Evolutionary conservation across 106 monocot genomes (phyloP).

Genomic region (Alisma plantagoaquatica): DNA sequence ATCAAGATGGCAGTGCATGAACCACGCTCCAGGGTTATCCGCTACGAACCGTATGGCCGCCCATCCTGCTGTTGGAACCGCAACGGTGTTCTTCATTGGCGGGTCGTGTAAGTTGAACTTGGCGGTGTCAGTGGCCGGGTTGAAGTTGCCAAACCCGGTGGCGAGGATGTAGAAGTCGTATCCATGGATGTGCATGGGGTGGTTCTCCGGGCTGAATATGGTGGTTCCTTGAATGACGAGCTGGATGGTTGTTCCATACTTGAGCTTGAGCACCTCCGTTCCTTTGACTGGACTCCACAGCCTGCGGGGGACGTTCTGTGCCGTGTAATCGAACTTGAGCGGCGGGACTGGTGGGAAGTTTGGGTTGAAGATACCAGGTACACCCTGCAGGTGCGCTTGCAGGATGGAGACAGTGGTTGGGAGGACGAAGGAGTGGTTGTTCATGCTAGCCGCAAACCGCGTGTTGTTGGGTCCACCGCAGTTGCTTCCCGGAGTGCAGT

Average conservation of each 20-base stretch:
- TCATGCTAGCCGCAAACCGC: conserved; percentile 34
- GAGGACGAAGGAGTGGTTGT: conserved; percentile 35
- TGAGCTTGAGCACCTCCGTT: conserved; percentile 19
- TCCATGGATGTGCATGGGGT: conserved; percentile 37
- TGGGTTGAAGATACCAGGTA: conserved; percentile 17
- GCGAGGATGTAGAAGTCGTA: conserved; percentile 33
- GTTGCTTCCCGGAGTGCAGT: conserved; percentile 11
- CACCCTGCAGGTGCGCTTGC: conserved; percentile 17
- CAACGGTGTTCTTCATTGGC: conserved; percentile 30
- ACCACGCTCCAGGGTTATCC: conserved; percentile 31
- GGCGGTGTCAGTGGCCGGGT: conserved; percentile 9
- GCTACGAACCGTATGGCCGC: conserved; percentile 25
- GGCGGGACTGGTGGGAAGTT: conserved; percentile 33
- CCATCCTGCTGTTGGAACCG: conserved; percentile 33
- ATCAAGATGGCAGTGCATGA: conserved; percentile 44
- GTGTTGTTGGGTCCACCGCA: conserved; percentile 36
- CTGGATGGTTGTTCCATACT: conserved; percentile 27
- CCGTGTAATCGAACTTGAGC: conserved; percentile 38
- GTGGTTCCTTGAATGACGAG: conserved; percentile 35
- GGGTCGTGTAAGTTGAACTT: conserved; percentile 41
- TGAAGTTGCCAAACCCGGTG: conserved; percentile 32
- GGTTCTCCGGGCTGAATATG: conserved; percentile 26
- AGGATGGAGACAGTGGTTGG: conserved; percentile 26
- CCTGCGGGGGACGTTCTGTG: conserved; percentile 15
- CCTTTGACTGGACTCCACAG: conserved; percentile 28